Percentiles rank a stretch among this genome's conserved stretches.
These are phyloP conservation scores for Sutorius australiensis DNA, from an alignment of 768 basidiomycete genomes.

Conservation along the genomic window DNA sequence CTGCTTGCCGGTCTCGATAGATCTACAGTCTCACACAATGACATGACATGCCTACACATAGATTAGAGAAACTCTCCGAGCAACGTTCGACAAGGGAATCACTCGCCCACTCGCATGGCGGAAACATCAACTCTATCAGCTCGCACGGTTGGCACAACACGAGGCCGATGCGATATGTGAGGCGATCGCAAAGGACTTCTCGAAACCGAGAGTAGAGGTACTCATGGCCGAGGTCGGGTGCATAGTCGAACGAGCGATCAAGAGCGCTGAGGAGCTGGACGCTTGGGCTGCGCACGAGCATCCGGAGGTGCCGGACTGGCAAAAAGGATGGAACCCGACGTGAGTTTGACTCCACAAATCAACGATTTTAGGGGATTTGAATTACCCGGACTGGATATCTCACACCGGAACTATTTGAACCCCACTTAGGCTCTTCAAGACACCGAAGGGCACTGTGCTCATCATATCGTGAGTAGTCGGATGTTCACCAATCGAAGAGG, in stretches of 20 bases:
- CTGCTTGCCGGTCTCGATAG: not conserved
- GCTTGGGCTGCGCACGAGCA: slow-evolving; percentile 53
- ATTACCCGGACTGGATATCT: not conserved
- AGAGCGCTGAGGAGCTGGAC: slow-evolving; percentile 47
- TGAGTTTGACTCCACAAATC: slow-evolving; percentile 4
- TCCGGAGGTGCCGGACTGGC: slow-evolving; percentile 36
- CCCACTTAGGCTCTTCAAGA: slow-evolving; percentile 38
- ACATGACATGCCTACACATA: slow-evolving; percentile 1
- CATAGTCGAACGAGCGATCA: slow-evolving; percentile 40
- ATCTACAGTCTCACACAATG: not conserved
- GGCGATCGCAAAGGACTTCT: slow-evolving; percentile 44
- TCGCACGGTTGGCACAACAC: slow-evolving; percentile 61
- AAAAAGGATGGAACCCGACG: slow-evolving; percentile 50
- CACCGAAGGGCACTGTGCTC: slow-evolving; percentile 59
- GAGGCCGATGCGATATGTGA: slow-evolving; percentile 51
- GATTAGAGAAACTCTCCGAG: slow-evolving; percentile 37
- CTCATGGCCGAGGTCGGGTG: slow-evolving; percentile 43
- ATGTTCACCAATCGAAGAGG: not conserved
- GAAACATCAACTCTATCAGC: slow-evolving; percentile 58
- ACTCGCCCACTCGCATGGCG: slow-evolving; percentile 58
- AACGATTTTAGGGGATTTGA: no score
- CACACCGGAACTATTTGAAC: not conserved
- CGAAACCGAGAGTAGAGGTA: slow-evolving; percentile 38
- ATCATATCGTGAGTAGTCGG: slow-evolving; percentile 50
- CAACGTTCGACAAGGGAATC: slow-evolving; percentile 48